A percentile compares a stretch with the other conserved stretches of the same genome.
phyloP scores from a whole-genome alignment of 345 rosid genomes.

The Clarkia xantiana region DNA sequence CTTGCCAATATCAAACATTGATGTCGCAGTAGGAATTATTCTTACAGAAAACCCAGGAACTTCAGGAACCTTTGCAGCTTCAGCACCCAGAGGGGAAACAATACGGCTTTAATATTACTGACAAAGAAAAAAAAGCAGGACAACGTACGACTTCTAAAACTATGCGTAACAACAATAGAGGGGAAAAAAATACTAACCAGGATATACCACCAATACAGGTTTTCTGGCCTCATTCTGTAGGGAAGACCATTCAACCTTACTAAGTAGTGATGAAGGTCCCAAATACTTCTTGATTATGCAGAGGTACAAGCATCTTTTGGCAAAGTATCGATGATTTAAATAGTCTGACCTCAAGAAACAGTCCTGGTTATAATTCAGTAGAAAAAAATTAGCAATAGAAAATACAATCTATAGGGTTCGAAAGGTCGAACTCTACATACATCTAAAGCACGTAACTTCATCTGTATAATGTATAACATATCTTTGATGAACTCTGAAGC shows the following conservation, averaged over 20 bases:
- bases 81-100: constrained; percentile 6
- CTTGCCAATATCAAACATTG: constrained; percentile 47
- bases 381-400: neutral
- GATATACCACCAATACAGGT: constrained; percentile 61
- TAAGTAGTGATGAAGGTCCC: constrained; percentile 25
- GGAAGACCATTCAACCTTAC: constrained; percentile 68
- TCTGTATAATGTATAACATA: too few relatives aligned
- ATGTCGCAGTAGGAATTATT: constrained; percentile 61
- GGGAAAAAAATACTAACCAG: constrained; percentile 34
- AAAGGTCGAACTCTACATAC: too few relatives aligned
- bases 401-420: neutral
- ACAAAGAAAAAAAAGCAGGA: neutral
- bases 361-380: constrained; percentile 31
- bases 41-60: constrained; percentile 44
- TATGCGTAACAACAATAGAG: too few relatives aligned
- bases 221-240: constrained; percentile 83
- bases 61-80: constrained; percentile 39
- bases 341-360: constrained; percentile 83
- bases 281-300: constrained; percentile 56
- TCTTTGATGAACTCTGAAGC: too few relatives aligned
- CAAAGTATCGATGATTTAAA: constrained; percentile 77
- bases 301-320: constrained; percentile 74
- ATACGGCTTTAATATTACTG: neutral
- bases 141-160: neutral
- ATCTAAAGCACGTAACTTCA: too few relatives aligned